Evolutionary conservation across 495 filamentous ascomycete species (phyloP).

Genomic region (Aspergillus wentii): DNA sequence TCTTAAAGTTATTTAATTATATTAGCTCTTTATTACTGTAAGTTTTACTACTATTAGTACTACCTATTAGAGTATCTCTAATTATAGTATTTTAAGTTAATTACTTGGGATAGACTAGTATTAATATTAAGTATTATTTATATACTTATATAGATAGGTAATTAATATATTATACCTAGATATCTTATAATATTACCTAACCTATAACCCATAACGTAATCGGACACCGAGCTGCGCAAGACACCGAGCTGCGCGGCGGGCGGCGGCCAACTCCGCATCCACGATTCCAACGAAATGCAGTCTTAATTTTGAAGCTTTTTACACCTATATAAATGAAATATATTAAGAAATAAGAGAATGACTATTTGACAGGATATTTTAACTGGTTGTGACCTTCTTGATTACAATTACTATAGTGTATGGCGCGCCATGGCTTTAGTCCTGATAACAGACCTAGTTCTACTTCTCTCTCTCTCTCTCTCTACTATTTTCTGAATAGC

Average conservation of each 20-base stretch:
- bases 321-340: not conserved
- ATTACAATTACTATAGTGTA: too few species aligned
- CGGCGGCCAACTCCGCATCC: not conserved
- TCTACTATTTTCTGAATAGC: not conserved
- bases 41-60: too few species aligned
- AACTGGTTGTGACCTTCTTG: not conserved
- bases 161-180: too few species aligned
- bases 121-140: too few species aligned
- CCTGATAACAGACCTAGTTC: not conserved
- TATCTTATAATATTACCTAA: too few species aligned
- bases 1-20: not conserved
- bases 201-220: too few species aligned
- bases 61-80: too few species aligned
- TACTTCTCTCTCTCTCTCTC: not conserved
- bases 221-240: too few species aligned
- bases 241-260: too few species aligned
- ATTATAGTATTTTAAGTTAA: not conserved
- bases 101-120: not conserved
- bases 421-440: too few species aligned
- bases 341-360: not conserved
- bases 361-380: not conserved
- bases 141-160: not conserved
- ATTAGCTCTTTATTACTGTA: not conserved
- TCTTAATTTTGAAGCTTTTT: not conserved
- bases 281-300: not conserved